Evolutionary conservation across 352 stramenopile species (phyloP).

Genomic region (Globisporangium alternatum): DNA sequence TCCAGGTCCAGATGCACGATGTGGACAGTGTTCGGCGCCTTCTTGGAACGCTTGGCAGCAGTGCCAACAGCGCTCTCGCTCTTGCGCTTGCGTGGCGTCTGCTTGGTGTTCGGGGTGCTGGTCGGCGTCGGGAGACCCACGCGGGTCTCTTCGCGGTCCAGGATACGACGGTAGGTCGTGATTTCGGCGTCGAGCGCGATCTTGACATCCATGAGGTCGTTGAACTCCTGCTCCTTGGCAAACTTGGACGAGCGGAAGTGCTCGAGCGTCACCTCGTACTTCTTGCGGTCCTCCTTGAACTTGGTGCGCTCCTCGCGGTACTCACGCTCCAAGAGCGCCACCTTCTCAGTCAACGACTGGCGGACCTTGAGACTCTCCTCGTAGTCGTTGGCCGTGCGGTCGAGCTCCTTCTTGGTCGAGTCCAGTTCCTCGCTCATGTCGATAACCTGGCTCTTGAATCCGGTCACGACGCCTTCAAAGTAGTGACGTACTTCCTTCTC

Average conservation of each 20-base stretch:
- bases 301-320: conserved; percentile 73
- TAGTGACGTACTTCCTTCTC: conserved; percentile 75
- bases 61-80: conserved; percentile 25
- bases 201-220: conserved; percentile 88
- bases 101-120: conserved; percentile 34
- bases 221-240: conserved; percentile 77
- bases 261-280: conserved; percentile 68
- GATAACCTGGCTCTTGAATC: conserved; percentile 59
- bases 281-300: conserved; percentile 77
- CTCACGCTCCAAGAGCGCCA: conserved; percentile 74
- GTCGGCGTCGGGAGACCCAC: conserved; percentile 58
- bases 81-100: conserved; percentile 61
- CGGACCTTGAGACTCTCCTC: conserved; percentile 73
- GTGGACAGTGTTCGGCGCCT: conserved; percentile 35
- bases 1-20: conserved; percentile 67
- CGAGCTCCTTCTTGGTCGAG: conserved; percentile 67
- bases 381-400: conserved; percentile 78
- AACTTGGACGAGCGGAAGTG: conserved; percentile 66
- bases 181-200: conserved; percentile 78
- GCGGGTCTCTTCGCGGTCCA: conserved; percentile 75
- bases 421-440: conserved; percentile 61
- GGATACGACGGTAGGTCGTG: conserved; percentile 75
- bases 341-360: conserved; percentile 74
- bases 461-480: conserved; percentile 54
- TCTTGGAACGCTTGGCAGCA: conserved; percentile 48